A percentile compares a stretch with the other conserved stretches of the same genome.
These are phyloP conservation scores for Penicillium flavigenum DNA, from an alignment of 495 filamentous ascomycete species.

Conservation along the genomic window DNA sequence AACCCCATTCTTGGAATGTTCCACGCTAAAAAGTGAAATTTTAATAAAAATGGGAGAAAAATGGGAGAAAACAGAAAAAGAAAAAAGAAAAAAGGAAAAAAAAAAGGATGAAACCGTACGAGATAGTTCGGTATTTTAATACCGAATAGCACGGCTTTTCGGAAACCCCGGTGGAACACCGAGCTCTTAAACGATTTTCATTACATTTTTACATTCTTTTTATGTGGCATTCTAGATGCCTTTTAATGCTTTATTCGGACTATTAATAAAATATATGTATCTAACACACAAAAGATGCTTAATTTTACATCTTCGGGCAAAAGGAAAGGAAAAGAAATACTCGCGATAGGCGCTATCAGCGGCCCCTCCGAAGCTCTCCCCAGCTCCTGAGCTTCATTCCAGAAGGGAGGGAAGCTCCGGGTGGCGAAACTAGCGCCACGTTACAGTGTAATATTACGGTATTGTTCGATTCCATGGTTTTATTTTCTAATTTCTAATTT, in stretches of 20 bases:
- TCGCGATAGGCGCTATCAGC: constrained; percentile 33
- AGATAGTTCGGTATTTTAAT: constrained; percentile 7
- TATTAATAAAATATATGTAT: neutral
- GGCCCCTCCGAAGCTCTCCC: constrained; percentile 35
- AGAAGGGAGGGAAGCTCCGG: constrained; percentile 36
- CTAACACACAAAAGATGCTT: neutral
- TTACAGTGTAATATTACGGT: constrained; percentile 17
- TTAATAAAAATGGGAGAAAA: neutral
- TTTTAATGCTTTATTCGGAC: neutral
- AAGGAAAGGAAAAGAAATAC: neutral
- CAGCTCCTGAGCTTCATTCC: constrained; percentile 28
- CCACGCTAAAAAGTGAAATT: neutral
- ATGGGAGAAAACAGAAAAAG: neutral
- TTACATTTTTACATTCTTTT: neutral
- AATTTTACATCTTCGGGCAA: neutral
- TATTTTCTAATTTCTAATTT: neutral
- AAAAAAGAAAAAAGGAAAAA: neutral
- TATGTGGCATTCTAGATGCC: neutral
- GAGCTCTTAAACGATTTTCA: constrained; percentile 2
- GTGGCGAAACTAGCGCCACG: constrained; percentile 30
- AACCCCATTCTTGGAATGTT: constrained; percentile 8
- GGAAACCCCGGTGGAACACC: constrained; percentile 27
- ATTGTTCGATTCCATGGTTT: neutral
- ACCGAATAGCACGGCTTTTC: constrained; percentile 15
- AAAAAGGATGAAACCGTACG: neutral